Percentiles rank a stretch among this genome's conserved stretches.
phyloP scores from a whole-genome alignment of 2,329 filamentous ascomycete species.

The Phoma sp. region DNA sequence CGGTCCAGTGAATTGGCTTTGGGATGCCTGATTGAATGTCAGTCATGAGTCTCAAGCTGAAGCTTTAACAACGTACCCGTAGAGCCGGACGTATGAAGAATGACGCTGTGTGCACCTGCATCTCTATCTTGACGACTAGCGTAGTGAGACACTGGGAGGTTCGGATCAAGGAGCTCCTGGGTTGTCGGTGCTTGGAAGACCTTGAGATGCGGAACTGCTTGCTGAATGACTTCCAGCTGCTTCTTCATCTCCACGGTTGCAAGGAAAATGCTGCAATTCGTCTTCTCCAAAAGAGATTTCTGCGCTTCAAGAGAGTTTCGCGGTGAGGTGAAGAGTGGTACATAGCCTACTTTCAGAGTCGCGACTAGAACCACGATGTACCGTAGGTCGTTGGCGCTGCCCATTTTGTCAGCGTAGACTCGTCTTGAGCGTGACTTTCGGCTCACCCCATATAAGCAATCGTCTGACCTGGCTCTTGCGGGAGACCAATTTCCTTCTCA shows the following conservation, averaged over 20 bases:
- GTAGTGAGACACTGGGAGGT: not conserved
- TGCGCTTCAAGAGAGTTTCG: constrained; percentile 11
- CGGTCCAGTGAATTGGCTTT: constrained; percentile 9
- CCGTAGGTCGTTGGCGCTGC: constrained; percentile 12
- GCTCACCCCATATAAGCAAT: constrained; percentile 15
- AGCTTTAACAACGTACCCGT: not conserved
- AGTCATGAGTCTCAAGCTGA: not conserved
- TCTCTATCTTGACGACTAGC: not conserved
- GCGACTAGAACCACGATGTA: constrained; percentile 7
- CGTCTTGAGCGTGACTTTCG: no score
- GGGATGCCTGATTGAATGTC: constrained; percentile 1
- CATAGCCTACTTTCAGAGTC: constrained; percentile 8
- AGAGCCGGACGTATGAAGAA: constrained; percentile 13
- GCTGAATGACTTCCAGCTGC: not conserved
- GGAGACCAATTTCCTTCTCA: constrained; percentile 3
- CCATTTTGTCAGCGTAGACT: not conserved
- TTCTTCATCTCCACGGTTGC: not conserved
- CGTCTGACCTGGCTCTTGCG: constrained; percentile 7
- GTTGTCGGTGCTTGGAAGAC: constrained; percentile 1
- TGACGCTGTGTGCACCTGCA: not conserved
- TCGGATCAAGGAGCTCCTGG: constrained; percentile 3
- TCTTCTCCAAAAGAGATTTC: constrained; percentile 7
- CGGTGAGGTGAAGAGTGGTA: constrained; percentile 9
- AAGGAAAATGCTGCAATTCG: constrained; percentile 8
- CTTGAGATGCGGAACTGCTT: not conserved